phyloP scores from a whole-genome alignment of 2,329 filamentous ascomycete genomes.

The Hortaea sp. region DNA sequence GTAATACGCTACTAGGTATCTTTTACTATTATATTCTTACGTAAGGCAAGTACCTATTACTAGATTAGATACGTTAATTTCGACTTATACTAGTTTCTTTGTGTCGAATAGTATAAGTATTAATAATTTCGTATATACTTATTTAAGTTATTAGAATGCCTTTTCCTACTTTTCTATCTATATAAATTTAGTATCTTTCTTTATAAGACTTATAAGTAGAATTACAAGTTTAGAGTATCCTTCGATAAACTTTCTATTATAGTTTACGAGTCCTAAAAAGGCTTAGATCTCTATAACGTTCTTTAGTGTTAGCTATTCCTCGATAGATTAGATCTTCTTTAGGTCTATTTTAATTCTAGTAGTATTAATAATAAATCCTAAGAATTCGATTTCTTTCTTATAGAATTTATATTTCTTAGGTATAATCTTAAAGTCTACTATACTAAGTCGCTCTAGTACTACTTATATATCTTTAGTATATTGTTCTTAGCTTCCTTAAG shows the following conservation, averaged over 20 bases:
- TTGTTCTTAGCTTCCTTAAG: conserved; percentile 12
- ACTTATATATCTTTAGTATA: conserved; percentile 16
- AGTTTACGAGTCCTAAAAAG: conserved; percentile 12
- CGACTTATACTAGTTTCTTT: conserved; percentile 2
- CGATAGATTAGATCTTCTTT: conserved; percentile 17
- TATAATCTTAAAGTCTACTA: conserved; percentile 8
- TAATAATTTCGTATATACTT: neutral
- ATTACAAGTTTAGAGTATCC: conserved; percentile 6
- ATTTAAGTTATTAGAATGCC: conserved; percentile 4
- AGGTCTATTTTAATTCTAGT: conserved; percentile 18
- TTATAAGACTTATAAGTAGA: conserved; percentile 6
- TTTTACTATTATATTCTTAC: neutral
- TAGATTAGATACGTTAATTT: neutral
- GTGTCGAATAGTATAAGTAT: conserved; percentile 6
- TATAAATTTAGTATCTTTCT: conserved; percentile 5
- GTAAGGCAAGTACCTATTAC: conserved; percentile 2
- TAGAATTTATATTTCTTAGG: conserved; percentile 24
- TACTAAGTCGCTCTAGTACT: conserved; percentile 15
- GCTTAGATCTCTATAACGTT: conserved; percentile 13
- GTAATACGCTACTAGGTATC: conserved; percentile 14
- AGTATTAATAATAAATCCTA: conserved; percentile 21
- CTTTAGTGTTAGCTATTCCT: conserved; percentile 14
- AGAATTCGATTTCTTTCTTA: conserved; percentile 18
- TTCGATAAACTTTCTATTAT: conserved; percentile 8
- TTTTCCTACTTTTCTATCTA: conserved; percentile 2